Conservation (phyloP, 2,329 filamentous ascomycete species). For the Cryphonectria nitschkei region DNA sequence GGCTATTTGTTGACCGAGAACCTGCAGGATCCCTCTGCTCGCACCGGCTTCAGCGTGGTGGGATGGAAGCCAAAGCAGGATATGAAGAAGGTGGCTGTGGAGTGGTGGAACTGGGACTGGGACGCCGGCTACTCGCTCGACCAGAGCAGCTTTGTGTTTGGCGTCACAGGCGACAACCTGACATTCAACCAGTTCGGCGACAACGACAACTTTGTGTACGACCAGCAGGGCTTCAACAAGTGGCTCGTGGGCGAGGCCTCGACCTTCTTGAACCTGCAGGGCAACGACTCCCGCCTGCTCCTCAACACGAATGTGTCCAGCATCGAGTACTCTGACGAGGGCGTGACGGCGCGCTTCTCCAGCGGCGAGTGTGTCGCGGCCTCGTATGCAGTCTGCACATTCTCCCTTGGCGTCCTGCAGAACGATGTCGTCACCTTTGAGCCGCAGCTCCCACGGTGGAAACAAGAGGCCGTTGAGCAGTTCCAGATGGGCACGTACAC, state of each 20-base stretch:
- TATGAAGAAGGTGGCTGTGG: conserved; percentile 60
- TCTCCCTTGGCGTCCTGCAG: conserved; percentile 70
- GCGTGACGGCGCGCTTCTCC: conserved; percentile 56
- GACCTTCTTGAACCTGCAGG: conserved; percentile 52
- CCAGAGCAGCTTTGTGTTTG: conserved; percentile 58
- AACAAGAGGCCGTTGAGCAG: conserved; percentile 63
- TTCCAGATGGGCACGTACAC: conserved; percentile 75
- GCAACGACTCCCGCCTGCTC: conserved; percentile 59
- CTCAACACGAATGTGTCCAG: conserved; percentile 61
- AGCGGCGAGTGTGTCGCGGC: conserved; percentile 62
- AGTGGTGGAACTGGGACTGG: conserved; percentile 64
- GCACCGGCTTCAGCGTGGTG: conserved; percentile 60
- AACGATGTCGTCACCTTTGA: conserved; percentile 61
- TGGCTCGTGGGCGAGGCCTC: conserved; percentile 61
- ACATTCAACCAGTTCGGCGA: conserved; percentile 67
- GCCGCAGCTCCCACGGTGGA: conserved; percentile 66
- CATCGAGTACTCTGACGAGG: conserved; percentile 54
- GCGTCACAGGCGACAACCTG: conserved; percentile 59
- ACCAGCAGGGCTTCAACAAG: conserved; percentile 63
- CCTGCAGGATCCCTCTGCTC: conserved; percentile 63
- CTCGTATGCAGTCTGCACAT: conserved; percentile 67
- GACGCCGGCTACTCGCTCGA: conserved; percentile 63
- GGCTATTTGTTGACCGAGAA: conserved; percentile 62
- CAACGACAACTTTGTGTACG: conserved; percentile 63
- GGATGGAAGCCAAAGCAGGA: conserved; percentile 65